These are phyloP conservation scores for Gnaphalium uliginosum DNA, from an alignment of 129 eudicot genomes.

Conservation along the genomic window DNA sequence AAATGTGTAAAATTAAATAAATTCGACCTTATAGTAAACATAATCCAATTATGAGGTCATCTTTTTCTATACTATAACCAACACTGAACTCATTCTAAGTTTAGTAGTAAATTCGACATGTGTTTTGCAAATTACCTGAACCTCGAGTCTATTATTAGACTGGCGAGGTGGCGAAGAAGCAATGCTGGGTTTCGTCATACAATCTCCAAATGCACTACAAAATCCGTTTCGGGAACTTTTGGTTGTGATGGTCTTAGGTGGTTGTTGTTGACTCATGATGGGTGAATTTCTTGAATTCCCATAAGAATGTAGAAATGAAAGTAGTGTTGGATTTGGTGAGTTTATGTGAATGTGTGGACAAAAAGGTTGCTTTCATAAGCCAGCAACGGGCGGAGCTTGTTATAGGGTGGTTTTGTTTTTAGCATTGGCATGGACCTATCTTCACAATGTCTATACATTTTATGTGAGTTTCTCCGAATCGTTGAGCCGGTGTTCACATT, in stretches of 20 bases:
- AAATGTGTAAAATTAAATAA: neutral
- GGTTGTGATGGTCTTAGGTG: conserved; percentile 13
- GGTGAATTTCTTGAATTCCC: neutral
- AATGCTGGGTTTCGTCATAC: conserved; percentile 40
- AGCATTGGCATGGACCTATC: conserved; percentile 5
- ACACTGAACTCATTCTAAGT: neutral
- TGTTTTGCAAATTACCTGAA: conserved; percentile 31
- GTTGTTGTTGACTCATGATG: conserved; percentile 25
- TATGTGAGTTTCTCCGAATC: conserved; percentile 20
- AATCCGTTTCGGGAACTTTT: conserved; percentile 31
- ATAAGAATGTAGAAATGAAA: neutral
- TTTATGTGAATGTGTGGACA: conserved; percentile 27
- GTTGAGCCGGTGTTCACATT: neutral
- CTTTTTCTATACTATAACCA: no score
- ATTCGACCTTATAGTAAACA: no score
- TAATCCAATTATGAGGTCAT: no score
- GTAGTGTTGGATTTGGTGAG: neutral
- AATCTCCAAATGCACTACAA: conserved; percentile 35
- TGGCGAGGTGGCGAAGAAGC: conserved; percentile 35
- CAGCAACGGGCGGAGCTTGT: conserved; percentile 41
- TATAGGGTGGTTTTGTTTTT: conserved; percentile 24
- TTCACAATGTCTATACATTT: neutral
- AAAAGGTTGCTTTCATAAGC: conserved; percentile 31
- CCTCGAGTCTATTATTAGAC: conserved; percentile 27
- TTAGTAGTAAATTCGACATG: neutral